Percentiles rank a stretch among this genome's conserved stretches.
phyloP scores from a whole-genome alignment of 2,329 filamentous ascomycete genomes.

The Aspergillus clavatus region DNA sequence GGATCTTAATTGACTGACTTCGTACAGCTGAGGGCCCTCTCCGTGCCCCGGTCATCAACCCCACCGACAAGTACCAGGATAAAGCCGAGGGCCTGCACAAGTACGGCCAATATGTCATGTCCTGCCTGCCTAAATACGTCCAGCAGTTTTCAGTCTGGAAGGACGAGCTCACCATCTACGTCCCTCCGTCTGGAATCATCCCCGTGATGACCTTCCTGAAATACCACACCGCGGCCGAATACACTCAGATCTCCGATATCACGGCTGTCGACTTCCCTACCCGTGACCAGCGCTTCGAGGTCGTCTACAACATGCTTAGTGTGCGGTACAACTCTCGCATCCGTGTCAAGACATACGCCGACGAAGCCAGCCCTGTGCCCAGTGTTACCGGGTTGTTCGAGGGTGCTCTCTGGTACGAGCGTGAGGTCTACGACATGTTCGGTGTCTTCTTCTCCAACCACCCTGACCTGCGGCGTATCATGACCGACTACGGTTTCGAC shows the following conservation, averaged over 20 bases:
- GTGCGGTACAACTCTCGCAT: slow-evolving; percentile 96
- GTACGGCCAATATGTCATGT: slow-evolving; percentile 95
- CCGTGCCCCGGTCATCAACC: slow-evolving; percentile 77
- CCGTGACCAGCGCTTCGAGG: slow-evolving; percentile 90
- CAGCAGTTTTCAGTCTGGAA: slow-evolving; percentile 99
- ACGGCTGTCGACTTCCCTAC: slow-evolving; percentile 96
- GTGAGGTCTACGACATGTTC: slow-evolving; percentile 95
- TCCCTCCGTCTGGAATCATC: slow-evolving; percentile 79
- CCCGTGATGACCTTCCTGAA: slow-evolving; percentile 94
- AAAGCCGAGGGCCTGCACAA: slow-evolving; percentile 85
- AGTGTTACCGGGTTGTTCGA: slow-evolving; percentile 83
- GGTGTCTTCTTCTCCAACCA: slow-evolving; percentile 95
- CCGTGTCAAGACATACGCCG: slow-evolving; percentile 96
- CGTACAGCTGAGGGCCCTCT: slow-evolving; percentile 55
- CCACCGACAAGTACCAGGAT: slow-evolving; percentile 84
- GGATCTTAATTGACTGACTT: slow-evolving; percentile 13
- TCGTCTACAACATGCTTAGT: slow-evolving; percentile 95
- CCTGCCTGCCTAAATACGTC: slow-evolving; percentile 93
- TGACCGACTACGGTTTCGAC: slow-evolving; percentile 99
- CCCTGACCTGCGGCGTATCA: slow-evolving; percentile 92
- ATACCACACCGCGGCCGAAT: slow-evolving; percentile 96
- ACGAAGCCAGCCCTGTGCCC: slow-evolving; percentile 89
- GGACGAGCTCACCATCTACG: slow-evolving; percentile 93
- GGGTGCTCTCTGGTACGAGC: slow-evolving; percentile 97
- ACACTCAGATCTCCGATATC: slow-evolving; percentile 86